Evolutionary conservation across 148 eudicot species (phyloP), one percentile per base, ranked within the genome.

Genomic region (Chenopodium formosanum): DNA sequence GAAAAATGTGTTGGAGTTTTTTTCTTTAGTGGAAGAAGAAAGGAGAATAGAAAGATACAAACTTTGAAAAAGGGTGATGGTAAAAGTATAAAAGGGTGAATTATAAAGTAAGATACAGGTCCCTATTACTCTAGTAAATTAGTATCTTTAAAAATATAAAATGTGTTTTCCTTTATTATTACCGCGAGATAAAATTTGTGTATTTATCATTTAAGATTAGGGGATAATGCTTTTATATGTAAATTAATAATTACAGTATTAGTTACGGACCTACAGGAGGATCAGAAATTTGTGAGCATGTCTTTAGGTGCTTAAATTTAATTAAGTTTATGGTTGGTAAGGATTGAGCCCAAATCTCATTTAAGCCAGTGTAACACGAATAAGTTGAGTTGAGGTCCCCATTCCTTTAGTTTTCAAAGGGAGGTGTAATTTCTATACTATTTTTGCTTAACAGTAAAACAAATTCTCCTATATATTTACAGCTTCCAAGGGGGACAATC

Each of bases 401-500:
- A 11, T 65, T 31, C 69, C 29, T 64, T n/a, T n/a, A 29, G 52
- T 48, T 48, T 48, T 12, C 52, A 48, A 48, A 48, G 52, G 52
- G 52, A 48, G 1, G 13, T 22, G 53, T 22, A 72, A 40, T 44
- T 71, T 71, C 48, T 9, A 19, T 40, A 22, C 75, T 22, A 22
- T 70, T 34, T 73, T 73, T 48, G 44, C 60, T 48, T 9, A 4
- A 9, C 23, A n/a, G 29, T 9, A 72, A 72, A 72, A 40, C 69
- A 62, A 70, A 74, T 34, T 63, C 47, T 34, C 48, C 69, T 60
- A 80, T 69, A 69, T 27, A 67, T 64, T 56, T 79, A 79, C 83
- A 79, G 79, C 78, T 83, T 78, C 82, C 78, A 75, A 79, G 37
- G 71, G 81, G 69, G 78, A 82, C 85, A 82, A 84, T 87, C 83